Evolutionary conservation across 1,284 basidiomycete species (phyloP).

Genomic region (Rhodotorula sp.): DNA sequence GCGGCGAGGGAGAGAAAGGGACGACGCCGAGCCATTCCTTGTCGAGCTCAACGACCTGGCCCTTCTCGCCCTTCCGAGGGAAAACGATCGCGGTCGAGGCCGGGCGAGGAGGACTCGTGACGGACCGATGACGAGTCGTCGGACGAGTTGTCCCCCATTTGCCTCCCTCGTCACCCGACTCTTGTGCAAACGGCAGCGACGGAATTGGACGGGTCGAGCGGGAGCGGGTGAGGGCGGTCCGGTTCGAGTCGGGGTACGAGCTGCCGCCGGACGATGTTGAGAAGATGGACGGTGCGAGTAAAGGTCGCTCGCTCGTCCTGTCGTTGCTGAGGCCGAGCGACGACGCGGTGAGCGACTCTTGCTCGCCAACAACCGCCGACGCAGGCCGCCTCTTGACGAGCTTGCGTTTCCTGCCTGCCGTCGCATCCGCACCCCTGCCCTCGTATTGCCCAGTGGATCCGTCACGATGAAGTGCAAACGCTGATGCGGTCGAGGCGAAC

Average conservation of each 20-base stretch:
- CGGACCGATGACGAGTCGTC: slow-evolving; percentile 9
- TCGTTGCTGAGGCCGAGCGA: background rate
- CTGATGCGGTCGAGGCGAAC: slow-evolving; percentile 22
- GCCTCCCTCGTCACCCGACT: slow-evolving; percentile 5
- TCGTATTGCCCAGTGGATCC: too few relatives aligned
- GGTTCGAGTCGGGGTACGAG: background rate
- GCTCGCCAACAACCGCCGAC: background rate
- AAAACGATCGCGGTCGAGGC: background rate
- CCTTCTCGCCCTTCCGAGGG: background rate
- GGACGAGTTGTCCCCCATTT: background rate
- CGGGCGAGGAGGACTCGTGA: slow-evolving; percentile 6
- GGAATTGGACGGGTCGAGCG: background rate
- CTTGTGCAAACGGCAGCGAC: slow-evolving; percentile 15
- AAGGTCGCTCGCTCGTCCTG: background rate
- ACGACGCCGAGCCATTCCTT: slow-evolving; percentile 32
- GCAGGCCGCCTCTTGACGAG: slow-evolving; percentile 13
- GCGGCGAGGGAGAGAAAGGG: slow-evolving; percentile 17
- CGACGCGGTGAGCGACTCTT: background rate
- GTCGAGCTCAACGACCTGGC: slow-evolving; percentile 28
- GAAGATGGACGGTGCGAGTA: background rate
- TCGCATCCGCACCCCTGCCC: background rate
- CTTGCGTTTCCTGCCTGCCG: slow-evolving; percentile 10
- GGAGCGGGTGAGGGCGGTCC: background rate
- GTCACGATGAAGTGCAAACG: background rate
- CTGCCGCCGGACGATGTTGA: slow-evolving; percentile 2